Evolutionary conservation across 2,329 filamentous ascomycete genomes (phyloP).

Genomic region (Passalora sequoiae): DNA sequence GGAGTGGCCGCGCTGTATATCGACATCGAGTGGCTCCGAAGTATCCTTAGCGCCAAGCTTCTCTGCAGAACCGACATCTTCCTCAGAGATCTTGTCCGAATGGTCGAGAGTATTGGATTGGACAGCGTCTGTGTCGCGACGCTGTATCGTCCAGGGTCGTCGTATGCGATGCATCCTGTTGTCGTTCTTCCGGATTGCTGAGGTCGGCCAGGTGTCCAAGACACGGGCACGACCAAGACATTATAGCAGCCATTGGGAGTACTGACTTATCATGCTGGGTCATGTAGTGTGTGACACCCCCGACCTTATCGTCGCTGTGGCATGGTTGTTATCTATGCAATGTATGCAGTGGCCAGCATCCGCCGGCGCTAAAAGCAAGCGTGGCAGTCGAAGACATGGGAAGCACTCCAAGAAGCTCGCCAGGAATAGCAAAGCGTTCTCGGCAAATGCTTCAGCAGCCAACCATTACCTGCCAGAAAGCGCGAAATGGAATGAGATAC

Average conservation of each 20-base stretch:
- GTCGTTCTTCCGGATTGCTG: background rate
- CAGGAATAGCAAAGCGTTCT: too few relatives aligned
- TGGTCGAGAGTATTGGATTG: constrained; percentile 24
- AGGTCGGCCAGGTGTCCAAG: background rate
- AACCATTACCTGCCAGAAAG: too few relatives aligned
- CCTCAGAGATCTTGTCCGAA: constrained; percentile 14
- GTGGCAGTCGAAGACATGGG: background rate
- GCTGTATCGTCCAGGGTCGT: constrained; percentile 23
- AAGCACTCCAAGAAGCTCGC: too few relatives aligned
- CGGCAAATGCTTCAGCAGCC: too few relatives aligned
- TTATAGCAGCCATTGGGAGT: background rate
- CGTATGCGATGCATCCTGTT: constrained; percentile 27
- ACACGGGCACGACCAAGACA: background rate
- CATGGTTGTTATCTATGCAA: background rate
- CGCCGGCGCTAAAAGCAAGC: background rate
- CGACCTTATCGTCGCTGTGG: background rate
- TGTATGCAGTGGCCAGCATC: background rate
- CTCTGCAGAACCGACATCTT: constrained; percentile 12
- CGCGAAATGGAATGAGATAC: too few relatives aligned
- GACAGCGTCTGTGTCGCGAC: constrained; percentile 25
- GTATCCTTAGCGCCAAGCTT: constrained; percentile 2
- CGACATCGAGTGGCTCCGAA: constrained; percentile 17
- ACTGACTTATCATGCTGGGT: background rate
- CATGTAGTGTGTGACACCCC: too few relatives aligned
- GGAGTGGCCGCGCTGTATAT: constrained; percentile 26